Evolutionary conservation across 179 eudicot genomes (phyloP), one percentile per base, ranked within the genome.

Genomic region (Heliamphora ciliata): DNA sequence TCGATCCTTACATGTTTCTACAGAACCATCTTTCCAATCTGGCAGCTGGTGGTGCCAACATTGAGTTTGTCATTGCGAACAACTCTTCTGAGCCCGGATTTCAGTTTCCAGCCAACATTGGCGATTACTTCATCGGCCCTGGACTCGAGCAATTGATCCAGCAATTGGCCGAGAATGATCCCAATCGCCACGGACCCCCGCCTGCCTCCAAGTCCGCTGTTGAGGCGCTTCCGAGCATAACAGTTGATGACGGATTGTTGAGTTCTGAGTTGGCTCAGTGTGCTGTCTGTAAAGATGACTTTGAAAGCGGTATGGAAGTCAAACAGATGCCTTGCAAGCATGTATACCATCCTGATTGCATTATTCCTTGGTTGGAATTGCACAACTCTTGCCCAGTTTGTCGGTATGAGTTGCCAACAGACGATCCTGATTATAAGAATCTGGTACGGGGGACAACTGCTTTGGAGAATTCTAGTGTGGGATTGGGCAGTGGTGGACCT

Each of bases 351-450:
- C 90, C 88, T 1, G 93, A 88, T 51, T 93, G 96, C 74, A 93
- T 93, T 61, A 47, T 90, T 47, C 94, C 93, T 0, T 92, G 96
- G 96, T 83, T 93, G 60, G 81, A 84, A 17, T 89, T 92, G 60
- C 82, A 90, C 82, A 93, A 93, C 50, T 90, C 97, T 2, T 93
- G 97, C 58, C 97, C 96, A 2, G 91, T 93, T 10, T 93, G 97
- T 85, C 89, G 96, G 1, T 85, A 85, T 68, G 94, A 93, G 77
- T 84, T 93, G 87, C 93, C 93, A 3, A 93, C 96, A 0, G 95
- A 92, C 86, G 93, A 92, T 80, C 84, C 88, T 82, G 91, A 86
- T 69, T 91, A 92, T 76, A 96, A 93, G 87, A 89, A 84, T 69
- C 72, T 87, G 83, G 17, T 76, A 60, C 69, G 84, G 18, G 85